Percentiles rank a stretch among this genome's conserved stretches.
These are phyloP conservation scores for Leccinum incarnatum DNA, from an alignment of 768 basidiomycete species.

Conservation along the genomic window DNA sequence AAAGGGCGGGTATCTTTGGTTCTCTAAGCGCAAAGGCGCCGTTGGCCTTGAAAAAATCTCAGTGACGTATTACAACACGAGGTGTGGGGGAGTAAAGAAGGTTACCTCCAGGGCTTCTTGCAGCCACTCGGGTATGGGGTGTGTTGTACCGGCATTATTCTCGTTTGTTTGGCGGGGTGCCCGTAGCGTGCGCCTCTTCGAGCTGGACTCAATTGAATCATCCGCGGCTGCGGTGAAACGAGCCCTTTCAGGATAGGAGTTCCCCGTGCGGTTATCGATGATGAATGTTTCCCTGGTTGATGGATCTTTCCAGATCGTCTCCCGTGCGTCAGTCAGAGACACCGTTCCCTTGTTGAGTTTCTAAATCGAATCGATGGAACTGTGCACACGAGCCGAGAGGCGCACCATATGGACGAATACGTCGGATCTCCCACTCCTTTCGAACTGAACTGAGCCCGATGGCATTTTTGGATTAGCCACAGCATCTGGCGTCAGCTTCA, in stretches of 20 bases:
- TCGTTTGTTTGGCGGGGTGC: conserved; percentile 2
- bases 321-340: conserved; percentile 31
- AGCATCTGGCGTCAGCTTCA: conserved; percentile 36
- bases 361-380: conserved; percentile 9
- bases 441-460: conserved; percentile 3
- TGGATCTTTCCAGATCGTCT: conserved; percentile 58
- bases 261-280: conserved; percentile 68
- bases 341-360: conserved; percentile 13
- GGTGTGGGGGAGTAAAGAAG: conserved; percentile 13
- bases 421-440: conserved; percentile 8
- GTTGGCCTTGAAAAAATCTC: conserved; percentile 45
- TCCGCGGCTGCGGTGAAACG: conserved; percentile 8
- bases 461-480: conserved; percentile 5
- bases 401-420: conserved; percentile 22
- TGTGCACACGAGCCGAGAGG: conserved; percentile 6
- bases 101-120: conserved; percentile 55
- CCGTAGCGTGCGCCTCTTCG: conserved; percentile 17
- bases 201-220: conserved; percentile 6
- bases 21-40: conserved; percentile 50
- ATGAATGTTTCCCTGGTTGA: conserved; percentile 53
- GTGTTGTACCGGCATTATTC: conserved; percentile 10
- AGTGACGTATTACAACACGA: conserved; percentile 4
- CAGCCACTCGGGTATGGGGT: conserved; percentile 60
- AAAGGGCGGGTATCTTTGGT: conserved; percentile 42
- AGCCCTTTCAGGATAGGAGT: conserved; percentile 47